Base-by-base conservation (phyloP, 1,284 basidiomycete genomes). In the Leccinum huronense region DNA sequence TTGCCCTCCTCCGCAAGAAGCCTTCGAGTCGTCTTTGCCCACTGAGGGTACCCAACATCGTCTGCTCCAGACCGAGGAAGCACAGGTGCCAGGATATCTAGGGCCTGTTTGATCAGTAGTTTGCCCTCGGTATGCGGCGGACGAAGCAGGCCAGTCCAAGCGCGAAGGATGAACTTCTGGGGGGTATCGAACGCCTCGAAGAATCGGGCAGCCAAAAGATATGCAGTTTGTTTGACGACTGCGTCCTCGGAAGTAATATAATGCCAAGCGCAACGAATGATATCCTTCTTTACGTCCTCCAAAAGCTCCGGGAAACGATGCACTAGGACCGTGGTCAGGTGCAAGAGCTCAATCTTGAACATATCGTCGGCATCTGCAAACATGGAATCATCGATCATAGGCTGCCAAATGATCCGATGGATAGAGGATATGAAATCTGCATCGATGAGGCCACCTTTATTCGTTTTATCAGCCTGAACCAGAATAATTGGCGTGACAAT, bases 261-360 rank as follows among this genome's bases (percentile, higher is more conserved):
- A 72, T 91, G 86, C 95, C 95, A 98, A 13, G 95, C 94, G 64
- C 94, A 93, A 76, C 93, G 95, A 82, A 99, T 97, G 66, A 98
- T 90, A 70, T 97, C 95, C 77, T 97, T 98, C 76, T 93, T 89
- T 51, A 87, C 86, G 60, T 94, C 90, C 64, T 87, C 88, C 55
- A 98, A 83, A 34, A 93, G 79, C 33, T 88, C 81, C 1, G 89
- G 85, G 70, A 93, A 95, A 72, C 92, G 84, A 69, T 97, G 91
- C 11, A 99, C 90, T 65, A 99, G 84, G 56, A 95, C 83, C 0
- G 93, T 96, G 2, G 95, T 96, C 75, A 99, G 82, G 72, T 97
- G 91, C 30, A 98, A 82, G 45, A 98, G 82, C 76, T 98, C 97
- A 67, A 98, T 93, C 71, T 90, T 90, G 77, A 97, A 90, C 66